Evolutionary conservation across 495 filamentous ascomycete genomes (phyloP).

Genomic region (Penicillium daleae): DNA sequence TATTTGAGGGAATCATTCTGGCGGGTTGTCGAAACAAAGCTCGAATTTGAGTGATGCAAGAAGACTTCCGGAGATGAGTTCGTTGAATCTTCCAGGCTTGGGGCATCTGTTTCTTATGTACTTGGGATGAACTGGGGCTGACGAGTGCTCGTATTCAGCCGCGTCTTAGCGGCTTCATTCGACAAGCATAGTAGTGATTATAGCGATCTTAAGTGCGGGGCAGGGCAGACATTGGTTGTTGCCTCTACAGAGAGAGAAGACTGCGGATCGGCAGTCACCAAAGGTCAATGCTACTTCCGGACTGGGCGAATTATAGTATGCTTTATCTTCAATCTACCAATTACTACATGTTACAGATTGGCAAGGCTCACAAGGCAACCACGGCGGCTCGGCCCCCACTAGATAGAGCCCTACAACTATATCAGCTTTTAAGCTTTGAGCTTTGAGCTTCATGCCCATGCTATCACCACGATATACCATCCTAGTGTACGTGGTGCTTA

Average conservation of each 20-base stretch:
- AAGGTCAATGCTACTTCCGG: not conserved
- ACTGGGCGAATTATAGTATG: too few species aligned
- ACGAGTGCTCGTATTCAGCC: not conserved
- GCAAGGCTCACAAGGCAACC: too few species aligned
- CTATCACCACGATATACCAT: too few species aligned
- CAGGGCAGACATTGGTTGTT: not conserved
- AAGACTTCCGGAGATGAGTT: not conserved
- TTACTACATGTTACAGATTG: too few species aligned
- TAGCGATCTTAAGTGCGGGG: not conserved
- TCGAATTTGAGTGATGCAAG: not conserved
- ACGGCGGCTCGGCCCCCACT: too few species aligned
- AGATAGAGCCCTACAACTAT: too few species aligned
- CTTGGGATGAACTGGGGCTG: not conserved
- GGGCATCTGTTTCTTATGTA: not conserved
- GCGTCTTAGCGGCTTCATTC: not conserved
- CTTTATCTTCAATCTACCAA: too few species aligned
- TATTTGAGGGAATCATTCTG: not conserved
- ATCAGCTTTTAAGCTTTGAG: too few species aligned
- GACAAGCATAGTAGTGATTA: not conserved
- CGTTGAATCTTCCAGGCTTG: not conserved
- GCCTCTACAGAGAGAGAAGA: not conserved
- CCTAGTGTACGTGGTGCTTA: too few species aligned
- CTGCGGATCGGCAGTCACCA: not conserved
- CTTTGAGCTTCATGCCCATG: too few species aligned
- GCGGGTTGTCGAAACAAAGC: not conserved